phyloP scores from a whole-genome alignment of 2,329 filamentous ascomycete genomes.

The Lecanosticta acicola region DNA sequence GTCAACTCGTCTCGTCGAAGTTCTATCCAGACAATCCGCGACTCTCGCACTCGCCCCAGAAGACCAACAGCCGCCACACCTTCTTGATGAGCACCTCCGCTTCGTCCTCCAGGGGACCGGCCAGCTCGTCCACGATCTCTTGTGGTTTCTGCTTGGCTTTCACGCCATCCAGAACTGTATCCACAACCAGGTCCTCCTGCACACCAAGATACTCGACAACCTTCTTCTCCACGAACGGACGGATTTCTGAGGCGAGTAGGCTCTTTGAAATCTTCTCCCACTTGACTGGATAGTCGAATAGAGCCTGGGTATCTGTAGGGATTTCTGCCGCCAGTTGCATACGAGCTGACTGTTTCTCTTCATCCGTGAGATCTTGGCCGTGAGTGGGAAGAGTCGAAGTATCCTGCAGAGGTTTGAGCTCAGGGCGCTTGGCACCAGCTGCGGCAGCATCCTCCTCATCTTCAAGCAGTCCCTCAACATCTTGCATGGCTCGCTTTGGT shows the following conservation, averaged over 20 bases:
- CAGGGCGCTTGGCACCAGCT: slow-evolving; percentile 23
- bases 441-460: slow-evolving; percentile 80
- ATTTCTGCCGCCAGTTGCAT: slow-evolving; percentile 83
- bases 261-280: slow-evolving; percentile 86
- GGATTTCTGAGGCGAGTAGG: slow-evolving; percentile 76
- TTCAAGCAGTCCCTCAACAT: slow-evolving; percentile 89
- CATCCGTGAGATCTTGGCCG: slow-evolving; percentile 72
- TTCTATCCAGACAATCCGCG: slow-evolving; percentile 10
- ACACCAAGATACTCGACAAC: slow-evolving; percentile 94
- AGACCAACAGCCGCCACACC: slow-evolving; percentile 57
- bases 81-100: slow-evolving; percentile 92
- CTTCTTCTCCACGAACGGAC: slow-evolving; percentile 96
- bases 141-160: slow-evolving; percentile 68
- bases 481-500: slow-evolving; percentile 57
- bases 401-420: slow-evolving; percentile 41
- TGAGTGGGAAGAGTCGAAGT: slow-evolving; percentile 61
- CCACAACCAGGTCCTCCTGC: slow-evolving; percentile 91
- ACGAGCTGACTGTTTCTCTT: slow-evolving; percentile 78
- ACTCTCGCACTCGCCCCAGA: slow-evolving; percentile 20
- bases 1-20: not conserved
- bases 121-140: slow-evolving; percentile 76
- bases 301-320: slow-evolving; percentile 73
- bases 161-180: slow-evolving; percentile 84
- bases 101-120: slow-evolving; percentile 90
- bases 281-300: slow-evolving; percentile 89